Evolutionary conservation across 2,329 filamentous ascomycete genomes (phyloP).

Genomic region (Sporothrix protearum): DNA sequence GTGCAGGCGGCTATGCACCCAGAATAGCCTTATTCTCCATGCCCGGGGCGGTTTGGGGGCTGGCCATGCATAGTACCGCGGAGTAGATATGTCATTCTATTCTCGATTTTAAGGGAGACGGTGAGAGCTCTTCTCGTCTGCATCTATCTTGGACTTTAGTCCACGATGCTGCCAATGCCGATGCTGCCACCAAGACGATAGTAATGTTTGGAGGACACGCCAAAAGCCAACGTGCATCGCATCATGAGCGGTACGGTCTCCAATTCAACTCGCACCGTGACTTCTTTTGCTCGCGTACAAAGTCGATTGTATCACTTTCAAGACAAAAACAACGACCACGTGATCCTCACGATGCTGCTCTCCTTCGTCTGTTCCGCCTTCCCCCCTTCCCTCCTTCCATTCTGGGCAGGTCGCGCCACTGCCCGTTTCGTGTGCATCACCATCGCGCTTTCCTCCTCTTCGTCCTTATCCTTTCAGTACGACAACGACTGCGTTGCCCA

Average conservation of each 20-base stretch:
- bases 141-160: background rate
- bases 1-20: conserved; percentile 4
- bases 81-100: background rate
- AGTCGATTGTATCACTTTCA: background rate
- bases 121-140: too few relatives aligned
- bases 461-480: background rate
- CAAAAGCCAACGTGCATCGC: background rate
- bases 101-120: too few relatives aligned
- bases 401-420: background rate
- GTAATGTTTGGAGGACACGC: too few relatives aligned
- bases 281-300: too few relatives aligned
- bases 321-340: background rate
- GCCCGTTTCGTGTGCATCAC: background rate
- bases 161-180: too few relatives aligned
- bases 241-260: background rate
- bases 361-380: background rate
- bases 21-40: background rate
- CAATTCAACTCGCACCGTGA: too few relatives aligned
- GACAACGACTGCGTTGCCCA: background rate
- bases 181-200: too few relatives aligned
- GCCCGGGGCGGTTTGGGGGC: background rate
- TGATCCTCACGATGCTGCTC: background rate
- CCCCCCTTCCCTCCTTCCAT: background rate
- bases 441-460: background rate
- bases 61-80: background rate